phyloP scores from a whole-genome alignment of 495 filamentous ascomycete species.

The Neurospora sp. region DNA sequence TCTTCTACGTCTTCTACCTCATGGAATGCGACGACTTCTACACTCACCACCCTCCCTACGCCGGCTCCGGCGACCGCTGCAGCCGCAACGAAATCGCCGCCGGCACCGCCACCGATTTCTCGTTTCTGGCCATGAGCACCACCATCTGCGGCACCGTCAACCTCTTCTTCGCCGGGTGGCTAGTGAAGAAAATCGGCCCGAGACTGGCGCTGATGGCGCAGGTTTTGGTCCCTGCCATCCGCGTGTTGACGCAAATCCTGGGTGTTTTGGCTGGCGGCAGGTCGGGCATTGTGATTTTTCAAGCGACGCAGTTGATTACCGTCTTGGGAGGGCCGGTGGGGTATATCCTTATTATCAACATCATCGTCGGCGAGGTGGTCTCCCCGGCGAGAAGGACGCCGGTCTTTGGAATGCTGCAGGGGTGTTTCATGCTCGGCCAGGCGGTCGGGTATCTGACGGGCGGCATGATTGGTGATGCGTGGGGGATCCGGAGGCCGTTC shows the following conservation, averaged over 20 bases:
- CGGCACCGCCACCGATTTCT: constrained; percentile 42
- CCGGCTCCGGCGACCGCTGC: constrained; percentile 31
- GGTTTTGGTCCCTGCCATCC: constrained; percentile 41
- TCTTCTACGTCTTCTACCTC: constrained; percentile 47
- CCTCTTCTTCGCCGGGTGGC: constrained; percentile 47
- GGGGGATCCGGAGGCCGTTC: constrained; percentile 43
- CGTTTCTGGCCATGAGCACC: constrained; percentile 40
- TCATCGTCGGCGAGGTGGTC: constrained; percentile 41
- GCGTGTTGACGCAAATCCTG: constrained; percentile 43
- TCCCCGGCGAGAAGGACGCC: constrained; percentile 39
- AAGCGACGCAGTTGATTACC: constrained; percentile 45
- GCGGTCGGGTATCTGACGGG: constrained; percentile 43
- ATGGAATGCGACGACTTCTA: constrained; percentile 53
- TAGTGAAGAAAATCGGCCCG: constrained; percentile 44
- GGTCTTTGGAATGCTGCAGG: constrained; percentile 43
- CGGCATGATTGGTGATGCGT: constrained; percentile 41
- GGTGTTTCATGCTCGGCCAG: constrained; percentile 45
- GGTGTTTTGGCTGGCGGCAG: constrained; percentile 41
- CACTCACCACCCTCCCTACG: constrained; percentile 24
- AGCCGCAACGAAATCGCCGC: constrained; percentile 39
- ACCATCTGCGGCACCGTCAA: constrained; percentile 44
- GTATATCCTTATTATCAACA: constrained; percentile 47
- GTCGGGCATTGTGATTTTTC: constrained; percentile 45
- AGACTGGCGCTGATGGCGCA: constrained; percentile 40
- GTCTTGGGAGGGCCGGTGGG: constrained; percentile 47